Percentiles rank a stretch among this genome's conserved stretches.
Evolutionary conservation across 179 eudicot species (phyloP).

Genomic region (Corrigiola litoralis): DNA sequence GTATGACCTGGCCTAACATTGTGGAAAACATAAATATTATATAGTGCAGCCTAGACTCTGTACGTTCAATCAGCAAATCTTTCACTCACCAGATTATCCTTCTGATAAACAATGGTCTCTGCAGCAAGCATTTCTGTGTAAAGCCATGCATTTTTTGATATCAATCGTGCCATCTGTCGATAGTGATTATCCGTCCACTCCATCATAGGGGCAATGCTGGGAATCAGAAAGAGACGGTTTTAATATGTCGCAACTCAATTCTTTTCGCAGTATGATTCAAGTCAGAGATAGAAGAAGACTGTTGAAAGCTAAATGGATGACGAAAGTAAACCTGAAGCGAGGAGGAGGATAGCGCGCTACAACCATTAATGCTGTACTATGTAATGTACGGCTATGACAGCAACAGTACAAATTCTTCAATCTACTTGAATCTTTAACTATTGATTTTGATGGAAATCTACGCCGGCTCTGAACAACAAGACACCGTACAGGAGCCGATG

Average conservation of each 20-base stretch:
- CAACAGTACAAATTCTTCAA: constrained; percentile 35
- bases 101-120: constrained; percentile 83
- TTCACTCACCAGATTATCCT: constrained; percentile 65
- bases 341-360: constrained; percentile 67
- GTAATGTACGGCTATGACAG: constrained; percentile 26
- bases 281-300: neutral
- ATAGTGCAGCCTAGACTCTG: too few species aligned
- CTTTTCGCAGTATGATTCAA: neutral
- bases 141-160: constrained; percentile 92
- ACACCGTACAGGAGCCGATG: constrained; percentile 53
- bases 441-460: constrained; percentile 33
- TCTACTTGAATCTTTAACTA: constrained; percentile 17
- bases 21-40: too few species aligned
- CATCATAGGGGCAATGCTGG: constrained; percentile 98
- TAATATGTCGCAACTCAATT: neutral
- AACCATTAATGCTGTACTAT: constrained; percentile 47
- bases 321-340: constrained; percentile 59
- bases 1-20: too few species aligned
- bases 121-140: constrained; percentile 97
- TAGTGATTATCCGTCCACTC: constrained; percentile 93
- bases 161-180: constrained; percentile 72
- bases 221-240: constrained; percentile 8
- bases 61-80: constrained; percentile 9
- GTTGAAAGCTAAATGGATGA: neutral
- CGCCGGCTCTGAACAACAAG: constrained; percentile 38